These are phyloP conservation scores for Botryotinia convoluta DNA, from an alignment of 2,329 filamentous ascomycete species.

Conservation along the genomic window DNA sequence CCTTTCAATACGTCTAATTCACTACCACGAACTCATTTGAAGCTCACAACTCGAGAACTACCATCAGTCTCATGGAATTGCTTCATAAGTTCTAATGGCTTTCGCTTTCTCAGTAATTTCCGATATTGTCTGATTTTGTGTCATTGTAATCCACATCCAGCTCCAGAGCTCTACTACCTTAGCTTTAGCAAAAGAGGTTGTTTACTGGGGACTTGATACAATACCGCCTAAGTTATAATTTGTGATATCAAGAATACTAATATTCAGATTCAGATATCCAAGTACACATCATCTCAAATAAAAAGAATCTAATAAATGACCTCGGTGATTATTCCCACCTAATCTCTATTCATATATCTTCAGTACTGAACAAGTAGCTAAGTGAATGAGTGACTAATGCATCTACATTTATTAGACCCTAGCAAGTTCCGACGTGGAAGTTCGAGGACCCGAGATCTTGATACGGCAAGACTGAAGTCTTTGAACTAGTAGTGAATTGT, in stretches of 20 bases:
- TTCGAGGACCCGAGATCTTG: neutral
- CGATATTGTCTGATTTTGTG: neutral
- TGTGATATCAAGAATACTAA: neutral
- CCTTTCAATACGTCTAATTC: neutral
- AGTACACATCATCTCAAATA: neutral
- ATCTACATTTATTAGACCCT: neutral
- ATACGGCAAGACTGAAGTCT: neutral
- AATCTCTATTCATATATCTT: no score
- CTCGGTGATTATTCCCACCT: neutral
- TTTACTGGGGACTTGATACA: neutral
- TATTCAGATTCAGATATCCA: neutral
- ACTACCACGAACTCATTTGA: neutral
- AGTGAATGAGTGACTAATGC: neutral
- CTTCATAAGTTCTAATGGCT: neutral
- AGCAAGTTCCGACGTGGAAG: accelerated
- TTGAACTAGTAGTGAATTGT: neutral
- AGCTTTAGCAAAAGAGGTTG: no score
- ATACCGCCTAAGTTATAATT: neutral
- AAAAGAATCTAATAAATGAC: neutral
- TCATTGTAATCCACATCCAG: no score
- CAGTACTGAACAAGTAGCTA: neutral
- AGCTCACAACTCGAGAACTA: neutral
- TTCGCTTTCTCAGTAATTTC: neutral
- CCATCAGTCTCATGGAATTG: neutral
- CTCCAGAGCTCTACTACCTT: no score